Percentiles rank a stretch among this genome's conserved stretches.
Evolutionary conservation across 352 stramenopile species (phyloP).

Genomic region (Phytophthora sp.): DNA sequence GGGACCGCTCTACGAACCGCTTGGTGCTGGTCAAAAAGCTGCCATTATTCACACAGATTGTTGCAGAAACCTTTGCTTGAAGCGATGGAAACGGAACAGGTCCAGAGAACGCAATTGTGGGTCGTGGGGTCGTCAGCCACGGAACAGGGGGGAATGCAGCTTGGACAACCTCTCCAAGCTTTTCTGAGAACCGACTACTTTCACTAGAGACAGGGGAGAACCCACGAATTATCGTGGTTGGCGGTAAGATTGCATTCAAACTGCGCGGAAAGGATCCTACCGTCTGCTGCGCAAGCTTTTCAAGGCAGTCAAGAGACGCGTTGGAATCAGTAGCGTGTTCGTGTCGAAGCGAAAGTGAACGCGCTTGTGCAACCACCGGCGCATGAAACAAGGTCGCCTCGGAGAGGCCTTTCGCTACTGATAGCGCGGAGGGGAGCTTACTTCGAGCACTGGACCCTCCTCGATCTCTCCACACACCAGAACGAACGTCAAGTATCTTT

Average conservation of each 20-base stretch:
- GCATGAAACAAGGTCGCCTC: conserved; percentile 31
- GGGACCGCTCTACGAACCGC: conserved; percentile 52
- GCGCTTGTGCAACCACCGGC: conserved; percentile 22
- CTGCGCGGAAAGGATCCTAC: conserved; percentile 27
- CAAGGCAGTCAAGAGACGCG: conserved; percentile 12
- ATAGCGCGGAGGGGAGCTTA: conserved; percentile 10
- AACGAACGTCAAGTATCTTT: conserved; percentile 78
- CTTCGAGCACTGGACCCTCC: background rate
- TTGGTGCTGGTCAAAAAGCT: conserved; percentile 43
- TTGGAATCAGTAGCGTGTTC: conserved; percentile 3
- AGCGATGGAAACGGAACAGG: conserved; percentile 27
- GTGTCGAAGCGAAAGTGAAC: conserved; percentile 19
- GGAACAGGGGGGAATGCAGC: conserved; percentile 23
- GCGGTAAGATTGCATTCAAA: conserved; percentile 19
- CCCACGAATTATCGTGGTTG: conserved; percentile 34
- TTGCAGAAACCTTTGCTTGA: conserved; percentile 37
- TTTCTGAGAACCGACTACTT: conserved; percentile 18
- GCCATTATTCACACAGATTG: conserved; percentile 59
- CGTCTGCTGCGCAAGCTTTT: conserved; percentile 32
- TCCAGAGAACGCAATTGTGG: conserved; percentile 18
- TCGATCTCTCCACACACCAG: conserved; percentile 35
- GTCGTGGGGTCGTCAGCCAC: conserved; percentile 26
- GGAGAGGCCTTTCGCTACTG: conserved; percentile 4
- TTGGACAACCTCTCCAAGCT: conserved; percentile 21
- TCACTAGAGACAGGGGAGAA: conserved; percentile 9